A percentile compares a stretch with the other conserved stretches of the same genome.
Evolutionary conservation across 1,284 basidiomycete species (phyloP).

Genomic region (Rhodotorula sp.): DNA sequence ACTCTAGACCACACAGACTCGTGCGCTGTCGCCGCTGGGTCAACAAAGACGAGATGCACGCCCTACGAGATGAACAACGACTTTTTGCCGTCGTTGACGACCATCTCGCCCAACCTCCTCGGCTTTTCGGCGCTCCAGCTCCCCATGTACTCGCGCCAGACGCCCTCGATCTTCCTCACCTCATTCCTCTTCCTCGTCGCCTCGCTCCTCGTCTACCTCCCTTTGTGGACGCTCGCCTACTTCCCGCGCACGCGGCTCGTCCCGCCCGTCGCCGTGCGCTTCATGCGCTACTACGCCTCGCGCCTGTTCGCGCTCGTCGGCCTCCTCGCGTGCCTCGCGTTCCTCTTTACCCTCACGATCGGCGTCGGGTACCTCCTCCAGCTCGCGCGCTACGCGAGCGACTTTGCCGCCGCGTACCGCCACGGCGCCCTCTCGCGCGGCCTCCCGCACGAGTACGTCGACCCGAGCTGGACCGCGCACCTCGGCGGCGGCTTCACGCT

Average conservation of each 20-base stretch:
- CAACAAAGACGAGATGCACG: conserved; percentile 15
- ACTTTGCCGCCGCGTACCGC: conserved; percentile 18
- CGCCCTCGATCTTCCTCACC: conserved; percentile 30
- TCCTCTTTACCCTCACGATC: conserved; percentile 30
- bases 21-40: conserved; percentile 15
- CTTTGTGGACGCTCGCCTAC: conserved; percentile 39
- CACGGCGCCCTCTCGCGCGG: background rate
- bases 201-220: conserved; percentile 33
- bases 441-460: background rate
- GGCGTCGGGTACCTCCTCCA: conserved; percentile 34
- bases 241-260: conserved; percentile 26
- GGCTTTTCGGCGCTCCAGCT: conserved; percentile 32
- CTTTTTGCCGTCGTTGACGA: conserved; percentile 27
- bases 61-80: conserved; percentile 1
- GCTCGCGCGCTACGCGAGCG: conserved; percentile 4
- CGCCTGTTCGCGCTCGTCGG: conserved; percentile 17
- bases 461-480: conserved; percentile 9
- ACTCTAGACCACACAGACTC: conserved; percentile 14
- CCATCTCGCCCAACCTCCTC: conserved; percentile 25
- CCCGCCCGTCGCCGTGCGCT: conserved; percentile 5
- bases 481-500: conserved; percentile 24
- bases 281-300: conserved; percentile 24
- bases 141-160: conserved; percentile 27
- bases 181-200: conserved; percentile 18
- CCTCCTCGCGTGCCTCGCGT: conserved; percentile 19